These are phyloP conservation scores for Solanum gracilifrons DNA, from an alignment of 257 asterid genomes.

Conservation along the genomic window DNA sequence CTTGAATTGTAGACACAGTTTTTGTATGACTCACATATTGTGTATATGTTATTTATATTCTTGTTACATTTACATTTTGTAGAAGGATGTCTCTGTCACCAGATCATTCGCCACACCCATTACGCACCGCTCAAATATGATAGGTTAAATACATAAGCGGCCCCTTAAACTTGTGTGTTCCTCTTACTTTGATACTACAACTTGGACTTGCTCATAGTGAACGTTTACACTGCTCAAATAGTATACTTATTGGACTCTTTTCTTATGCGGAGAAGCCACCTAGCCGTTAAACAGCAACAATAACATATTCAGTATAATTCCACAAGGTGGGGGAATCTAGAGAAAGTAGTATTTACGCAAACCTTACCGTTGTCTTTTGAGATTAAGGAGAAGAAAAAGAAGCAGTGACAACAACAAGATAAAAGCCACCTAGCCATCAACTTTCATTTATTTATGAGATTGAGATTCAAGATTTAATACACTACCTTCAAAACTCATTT, in stretches of 20 bases:
- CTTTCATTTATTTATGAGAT: background rate
- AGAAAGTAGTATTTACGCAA: accelerated
- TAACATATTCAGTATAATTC: background rate
- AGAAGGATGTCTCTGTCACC: background rate
- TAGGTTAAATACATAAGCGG: background rate
- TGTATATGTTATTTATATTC: no score
- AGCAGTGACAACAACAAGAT: background rate
- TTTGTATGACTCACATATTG: no score
- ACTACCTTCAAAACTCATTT: background rate
- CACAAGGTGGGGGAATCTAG: accelerated
- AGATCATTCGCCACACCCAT: background rate
- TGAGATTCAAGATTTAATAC: background rate
- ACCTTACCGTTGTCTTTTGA: background rate
- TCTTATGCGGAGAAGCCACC: background rate
- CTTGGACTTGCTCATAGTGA: background rate
- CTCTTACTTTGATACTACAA: background rate
- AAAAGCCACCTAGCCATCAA: background rate
- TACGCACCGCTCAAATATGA: background rate
- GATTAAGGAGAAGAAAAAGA: background rate
- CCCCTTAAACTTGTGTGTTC: background rate
- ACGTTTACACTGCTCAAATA: background rate
- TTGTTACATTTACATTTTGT: background rate
- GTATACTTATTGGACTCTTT: background rate
- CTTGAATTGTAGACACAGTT: no score
- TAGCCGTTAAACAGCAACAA: background rate